Evolutionary conservation across 2,329 filamentous ascomycete species (phyloP), one percentile per base, ranked within the genome.

Genomic region (Calonectria leucothoes): DNA sequence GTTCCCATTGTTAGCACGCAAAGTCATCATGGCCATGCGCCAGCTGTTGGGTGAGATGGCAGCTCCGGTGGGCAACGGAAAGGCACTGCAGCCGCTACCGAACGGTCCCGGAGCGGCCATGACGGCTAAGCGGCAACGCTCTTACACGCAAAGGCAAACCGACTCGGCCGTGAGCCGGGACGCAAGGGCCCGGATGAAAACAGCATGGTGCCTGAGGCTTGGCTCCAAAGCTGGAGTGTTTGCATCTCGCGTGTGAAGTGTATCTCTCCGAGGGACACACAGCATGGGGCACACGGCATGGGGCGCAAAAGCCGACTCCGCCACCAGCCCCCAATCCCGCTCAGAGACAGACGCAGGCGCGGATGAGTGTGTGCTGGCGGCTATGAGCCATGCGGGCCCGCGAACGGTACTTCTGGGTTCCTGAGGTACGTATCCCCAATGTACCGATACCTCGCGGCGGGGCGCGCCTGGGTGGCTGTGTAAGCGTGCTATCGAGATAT

Each of bases 51-150:
- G 69, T 66, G 33, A 72, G 55, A 68, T 45, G 37, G 39, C 35
- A 64, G 55, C 70, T 72, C 70, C 70, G 70, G 48, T 52, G 27
- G 49, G 14, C 57, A 51, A 72, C 70, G 70, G 64, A 52, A 67
- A 72, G 70, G 70, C 65, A 68, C 45, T 72, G 65, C 35, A 51
- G 65, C 70, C 70, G 70, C 39, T 42, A 64, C 70, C 70, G 70
- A 72, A 67, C 70, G 70, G 65, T 55, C 15, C 45, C 69, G 69
- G 69, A 71, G 69, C 45, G 31, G 29, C 42, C 39, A 33, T n/a
- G 51, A 68, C 55, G 70, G 70, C 33, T 64, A 68, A 57, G 6
- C 70, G 64, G 55, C 64, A 59, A 64, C 23, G 2, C 17, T 15
- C 29, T 20, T 39, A 39, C 55, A 39, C 55, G 42, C 55, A 42